A percentile compares a stretch with the other conserved stretches of the same genome.
Evolutionary conservation across 768 basidiomycete genomes (phyloP).

Genomic region (Lentinula sp.): DNA sequence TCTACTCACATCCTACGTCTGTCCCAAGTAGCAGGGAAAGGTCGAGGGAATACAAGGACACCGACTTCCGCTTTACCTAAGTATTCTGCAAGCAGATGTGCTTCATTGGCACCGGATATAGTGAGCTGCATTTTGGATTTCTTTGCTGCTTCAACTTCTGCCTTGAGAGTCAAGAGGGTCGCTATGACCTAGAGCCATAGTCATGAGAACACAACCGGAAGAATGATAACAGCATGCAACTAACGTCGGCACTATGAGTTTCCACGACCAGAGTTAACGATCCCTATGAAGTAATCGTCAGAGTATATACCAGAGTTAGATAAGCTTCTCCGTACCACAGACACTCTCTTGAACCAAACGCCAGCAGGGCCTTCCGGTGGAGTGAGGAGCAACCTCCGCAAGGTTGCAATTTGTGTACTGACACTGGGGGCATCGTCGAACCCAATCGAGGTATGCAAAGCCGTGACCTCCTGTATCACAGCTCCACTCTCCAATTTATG

Average conservation of each 20-base stretch:
- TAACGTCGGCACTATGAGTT: slow-evolving; percentile 63
- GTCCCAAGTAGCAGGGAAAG: slow-evolving; percentile 76
- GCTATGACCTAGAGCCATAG: slow-evolving; percentile 50
- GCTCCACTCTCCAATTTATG: slow-evolving; percentile 59
- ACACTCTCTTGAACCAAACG: slow-evolving; percentile 40
- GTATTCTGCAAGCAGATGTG: slow-evolving; percentile 63
- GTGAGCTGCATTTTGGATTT: slow-evolving; percentile 45
- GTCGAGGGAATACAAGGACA: slow-evolving; percentile 46
- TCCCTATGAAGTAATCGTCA: slow-evolving; percentile 34
- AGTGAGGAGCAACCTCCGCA: slow-evolving; percentile 58
- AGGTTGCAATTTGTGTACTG: slow-evolving; percentile 74
- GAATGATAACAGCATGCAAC: neutral
- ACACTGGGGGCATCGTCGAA: slow-evolving; percentile 50
- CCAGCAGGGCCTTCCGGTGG: slow-evolving; percentile 30
- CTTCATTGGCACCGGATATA: slow-evolving; percentile 61
- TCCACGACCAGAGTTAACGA: slow-evolving; percentile 69
- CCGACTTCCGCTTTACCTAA: slow-evolving; percentile 46
- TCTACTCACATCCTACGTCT: slow-evolving; percentile 51
- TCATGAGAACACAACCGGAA: neutral
- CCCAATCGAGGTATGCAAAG: slow-evolving; percentile 58
- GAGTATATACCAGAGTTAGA: neutral
- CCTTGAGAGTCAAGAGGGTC: slow-evolving; percentile 63
- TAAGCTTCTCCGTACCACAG: slow-evolving; percentile 23
- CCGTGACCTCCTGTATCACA: slow-evolving; percentile 55
- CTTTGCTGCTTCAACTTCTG: slow-evolving; percentile 46